Evolutionary conservation across 148 eudicot species (phyloP).

Genomic region (Vaccinium vitisidaea): DNA sequence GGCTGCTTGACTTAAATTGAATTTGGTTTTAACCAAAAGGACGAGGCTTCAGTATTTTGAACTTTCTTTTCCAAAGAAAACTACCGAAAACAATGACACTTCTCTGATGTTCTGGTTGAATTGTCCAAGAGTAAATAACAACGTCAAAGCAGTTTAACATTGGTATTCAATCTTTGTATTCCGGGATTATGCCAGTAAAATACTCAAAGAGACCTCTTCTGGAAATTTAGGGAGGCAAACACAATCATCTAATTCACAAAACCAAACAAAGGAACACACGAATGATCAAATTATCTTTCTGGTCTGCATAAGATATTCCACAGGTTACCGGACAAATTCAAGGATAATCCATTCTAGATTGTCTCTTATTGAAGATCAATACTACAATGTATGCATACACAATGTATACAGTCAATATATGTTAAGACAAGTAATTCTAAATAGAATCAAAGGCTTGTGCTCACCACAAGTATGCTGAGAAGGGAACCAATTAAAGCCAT

Average conservation of each 20-base stretch:
- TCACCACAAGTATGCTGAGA: conserved; percentile 86
- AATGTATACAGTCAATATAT: not conserved
- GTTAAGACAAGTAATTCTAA: not conserved
- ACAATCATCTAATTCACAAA: not conserved
- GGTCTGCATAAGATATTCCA: not conserved
- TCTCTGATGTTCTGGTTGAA: not conserved
- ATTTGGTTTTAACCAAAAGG: not conserved
- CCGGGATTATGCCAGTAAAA: not conserved
- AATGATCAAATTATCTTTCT: not conserved
- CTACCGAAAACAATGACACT: not conserved
- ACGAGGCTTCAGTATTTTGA: not conserved
- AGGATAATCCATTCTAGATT: not conserved
- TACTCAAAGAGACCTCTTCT: not conserved
- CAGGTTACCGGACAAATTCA: not conserved
- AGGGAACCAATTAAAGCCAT: conserved; percentile 89
- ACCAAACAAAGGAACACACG: not conserved
- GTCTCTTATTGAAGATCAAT: not conserved
- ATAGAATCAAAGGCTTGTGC: not conserved
- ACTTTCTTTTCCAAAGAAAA: not conserved
- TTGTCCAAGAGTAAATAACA: not conserved
- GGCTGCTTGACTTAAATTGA: not conserved
- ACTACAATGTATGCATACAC: not conserved
- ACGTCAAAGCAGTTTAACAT: not conserved
- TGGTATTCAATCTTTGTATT: not conserved
- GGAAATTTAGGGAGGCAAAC: not conserved